These are phyloP conservation scores for Phanerodontia chrysosporium DNA, from an alignment of 768 basidiomycete species.

Conservation along the genomic window DNA sequence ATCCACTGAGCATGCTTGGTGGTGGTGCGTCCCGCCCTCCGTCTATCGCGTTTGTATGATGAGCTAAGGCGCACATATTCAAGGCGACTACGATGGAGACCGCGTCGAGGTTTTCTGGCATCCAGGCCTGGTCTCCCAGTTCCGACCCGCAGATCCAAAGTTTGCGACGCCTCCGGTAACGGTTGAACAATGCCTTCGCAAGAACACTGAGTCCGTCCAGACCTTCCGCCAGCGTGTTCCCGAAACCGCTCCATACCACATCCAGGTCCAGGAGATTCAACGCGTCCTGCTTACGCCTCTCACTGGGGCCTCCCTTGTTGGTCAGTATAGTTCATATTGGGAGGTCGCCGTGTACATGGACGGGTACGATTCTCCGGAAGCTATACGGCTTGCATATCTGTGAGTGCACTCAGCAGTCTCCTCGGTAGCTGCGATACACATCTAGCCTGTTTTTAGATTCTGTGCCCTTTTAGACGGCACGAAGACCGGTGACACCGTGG, in stretches of 20 bases:
- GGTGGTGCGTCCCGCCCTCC: slow-evolving; percentile 40
- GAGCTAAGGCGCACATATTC: neutral
- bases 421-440: no score
- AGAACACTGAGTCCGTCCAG: slow-evolving; percentile 39
- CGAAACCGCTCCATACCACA: neutral
- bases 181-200: slow-evolving; percentile 37
- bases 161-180: slow-evolving; percentile 47
- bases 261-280: slow-evolving; percentile 37
- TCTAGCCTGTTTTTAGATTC: slow-evolving; percentile 31
- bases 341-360: slow-evolving; percentile 47
- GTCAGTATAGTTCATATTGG: slow-evolving; percentile 50
- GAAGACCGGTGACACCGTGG: slow-evolving; percentile 54
- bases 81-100: slow-evolving; percentile 74
- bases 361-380: slow-evolving; percentile 48
- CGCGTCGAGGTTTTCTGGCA: slow-evolving; percentile 56
- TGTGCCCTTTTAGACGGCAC: slow-evolving; percentile 53
- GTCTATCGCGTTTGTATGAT: neutral
- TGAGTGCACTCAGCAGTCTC: slow-evolving; percentile 21
- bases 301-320: slow-evolving; percentile 41
- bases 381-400: slow-evolving; percentile 54
- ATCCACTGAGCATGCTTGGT: slow-evolving; percentile 58
- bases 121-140: slow-evolving; percentile 47
- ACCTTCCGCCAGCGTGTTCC: slow-evolving; percentile 35
- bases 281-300: slow-evolving; percentile 47
- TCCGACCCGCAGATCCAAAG: slow-evolving; percentile 46